phyloP scores from a whole-genome alignment of 371 early-diverging fungal species.

The Mucor mucedo region DNA sequence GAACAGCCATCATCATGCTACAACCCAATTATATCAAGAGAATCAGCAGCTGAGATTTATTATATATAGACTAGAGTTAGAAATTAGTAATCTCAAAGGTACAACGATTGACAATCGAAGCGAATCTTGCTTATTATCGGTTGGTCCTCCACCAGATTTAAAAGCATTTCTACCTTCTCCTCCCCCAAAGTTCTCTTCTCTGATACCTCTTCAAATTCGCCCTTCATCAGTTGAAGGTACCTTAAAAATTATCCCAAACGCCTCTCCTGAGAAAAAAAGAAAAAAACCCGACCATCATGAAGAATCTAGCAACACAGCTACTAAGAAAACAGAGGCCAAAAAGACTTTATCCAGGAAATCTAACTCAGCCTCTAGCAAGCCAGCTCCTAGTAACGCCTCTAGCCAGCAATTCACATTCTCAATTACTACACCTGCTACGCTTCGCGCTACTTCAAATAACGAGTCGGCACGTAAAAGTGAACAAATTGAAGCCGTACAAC shows the following conservation, averaged over 20 bases:
- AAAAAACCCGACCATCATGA: background rate
- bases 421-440: conserved; percentile 26
- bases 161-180: conserved; percentile 6
- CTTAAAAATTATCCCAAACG: background rate
- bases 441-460: conserved; percentile 7
- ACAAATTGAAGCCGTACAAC: conserved; percentile 16
- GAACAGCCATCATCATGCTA: conserved; percentile 43
- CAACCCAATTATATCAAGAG: conserved; percentile 39
- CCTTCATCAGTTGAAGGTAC: conserved; percentile 2
- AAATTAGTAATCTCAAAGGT: conserved; percentile 41
- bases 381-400: background rate
- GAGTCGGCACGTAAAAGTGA: background rate
- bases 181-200: background rate
- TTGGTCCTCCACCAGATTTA: background rate
- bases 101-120: conserved; percentile 31
- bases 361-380: no score
- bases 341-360: background rate
- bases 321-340: background rate
- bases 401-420: conserved; percentile 26
- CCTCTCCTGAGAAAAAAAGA: background rate
- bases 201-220: conserved; percentile 17
- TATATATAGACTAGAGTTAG: conserved; percentile 38
- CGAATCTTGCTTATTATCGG: conserved; percentile 2
- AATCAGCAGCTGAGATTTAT: conserved; percentile 44
- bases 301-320: background rate